Conservation (phyloP, 1,139 yeast species). For the Hyphopichia fennica region DNA sequence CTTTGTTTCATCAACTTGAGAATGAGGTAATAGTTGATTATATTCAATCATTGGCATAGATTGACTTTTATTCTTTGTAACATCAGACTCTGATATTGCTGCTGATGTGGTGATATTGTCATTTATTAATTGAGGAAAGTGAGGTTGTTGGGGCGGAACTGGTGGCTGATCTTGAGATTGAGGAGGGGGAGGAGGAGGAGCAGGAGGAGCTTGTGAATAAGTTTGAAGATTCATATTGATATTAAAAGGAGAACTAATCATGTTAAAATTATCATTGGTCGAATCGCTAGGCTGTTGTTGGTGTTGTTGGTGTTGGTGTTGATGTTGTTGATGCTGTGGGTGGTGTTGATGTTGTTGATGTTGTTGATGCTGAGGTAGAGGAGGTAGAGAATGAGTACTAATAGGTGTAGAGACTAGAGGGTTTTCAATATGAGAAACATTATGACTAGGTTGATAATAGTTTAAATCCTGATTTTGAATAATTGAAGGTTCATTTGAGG, state of each 20-base stretch:
- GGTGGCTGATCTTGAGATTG: no score
- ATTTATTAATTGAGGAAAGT: neutral
- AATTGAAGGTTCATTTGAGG: neutral
- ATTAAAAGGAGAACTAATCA: neutral
- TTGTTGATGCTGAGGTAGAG: neutral
- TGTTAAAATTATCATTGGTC: neutral
- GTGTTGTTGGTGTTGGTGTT: neutral
- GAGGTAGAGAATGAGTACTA: neutral
- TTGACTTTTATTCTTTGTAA: neutral
- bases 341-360: neutral
- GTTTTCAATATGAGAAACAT: neutral
- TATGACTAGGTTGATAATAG: neutral
- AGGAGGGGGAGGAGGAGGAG: neutral
- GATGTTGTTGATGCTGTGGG: neutral
- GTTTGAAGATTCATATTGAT: conserved; percentile 1
- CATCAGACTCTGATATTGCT: neutral
- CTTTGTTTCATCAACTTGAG: neutral
- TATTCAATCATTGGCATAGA: conserved; percentile 4
- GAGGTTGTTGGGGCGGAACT: neutral
- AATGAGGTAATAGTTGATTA: neutral
- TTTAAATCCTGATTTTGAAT: neutral
- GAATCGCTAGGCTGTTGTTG: neutral
- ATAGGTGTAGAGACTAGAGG: no score
- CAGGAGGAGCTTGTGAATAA: neutral
- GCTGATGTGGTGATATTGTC: neutral